Base-by-base conservation (phyloP, 2,329 filamentous ascomycete genomes). In the Colletotrichum sp. region DNA sequence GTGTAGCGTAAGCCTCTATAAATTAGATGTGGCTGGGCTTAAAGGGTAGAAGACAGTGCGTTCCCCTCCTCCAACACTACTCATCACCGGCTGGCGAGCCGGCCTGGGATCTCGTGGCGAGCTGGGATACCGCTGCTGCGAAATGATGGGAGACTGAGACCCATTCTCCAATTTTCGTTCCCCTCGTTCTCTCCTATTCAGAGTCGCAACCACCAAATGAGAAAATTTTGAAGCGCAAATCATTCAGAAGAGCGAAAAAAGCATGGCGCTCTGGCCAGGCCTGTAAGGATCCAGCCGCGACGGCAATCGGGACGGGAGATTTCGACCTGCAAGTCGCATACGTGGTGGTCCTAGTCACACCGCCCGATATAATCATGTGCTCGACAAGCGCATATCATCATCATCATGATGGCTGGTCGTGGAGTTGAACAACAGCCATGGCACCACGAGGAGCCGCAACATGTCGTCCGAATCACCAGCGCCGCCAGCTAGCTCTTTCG, bases 251-350 rank as follows among this genome's bases (percentile, higher is more conserved):
- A 21, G 56, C 65, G 52, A 24, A 56, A 28, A 64, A 21, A 34
- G 18, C 26, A 21, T 30, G 48, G 26, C 26, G 28, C 74, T 66
- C 63, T 61, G 59, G 56, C 71, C 61, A 76, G 30, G 21, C 38
- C 59, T 48, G 55, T 52, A 30, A 43, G 56, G 38, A 56, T 48
- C 64, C 48, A 71, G 56, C 56, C 66, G 69, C 55, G 55, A 73
- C 69, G 43, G 62, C 38, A 72, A 63, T 62, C 63, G 62, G 69
- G 10, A 30, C 36, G 56, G 63, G 63, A 74, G 56, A 74, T 75
- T 73, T 75, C 63, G 69, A 75, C 69, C 69, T 73, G 73, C 73
- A 73, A 21, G 34, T 56, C 58, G 63, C 36, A 30, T 38, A 56
- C 73, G 18, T 62, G 69, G 73, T 24, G 56, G 56, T 24, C 73